Base-by-base conservation (phyloP, 2,329 filamentous ascomycete genomes). In the Calonectria hawksworthii region DNA sequence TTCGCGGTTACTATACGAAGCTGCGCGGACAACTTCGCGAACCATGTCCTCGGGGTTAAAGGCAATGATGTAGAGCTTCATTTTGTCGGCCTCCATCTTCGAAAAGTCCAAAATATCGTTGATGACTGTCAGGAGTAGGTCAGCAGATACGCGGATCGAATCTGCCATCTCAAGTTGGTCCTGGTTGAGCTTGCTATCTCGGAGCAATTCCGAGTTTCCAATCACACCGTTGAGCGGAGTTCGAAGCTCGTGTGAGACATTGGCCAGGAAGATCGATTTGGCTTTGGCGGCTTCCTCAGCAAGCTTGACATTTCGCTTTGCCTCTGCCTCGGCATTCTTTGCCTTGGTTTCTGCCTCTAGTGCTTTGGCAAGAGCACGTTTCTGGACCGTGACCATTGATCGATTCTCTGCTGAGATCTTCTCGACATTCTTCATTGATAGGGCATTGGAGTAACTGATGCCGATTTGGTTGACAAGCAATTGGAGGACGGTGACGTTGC, bases 31-130 rank as follows among this genome's bases (percentile, higher is more conserved):
- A 14, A 93, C 92, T 81, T 93, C 92, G 5, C 90, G 89, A 47
- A 94, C 89, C 90, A 93, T 92, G 81, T 93, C 92, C 78, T 91
- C 89, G 0, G 92, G 91, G 77, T 92, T 93, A 84, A 93, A 93
- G 10, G 91, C 91, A 70, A 92, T 93, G 74, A 93, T 90, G 82
- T 95, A 95, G 1, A 96, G 90, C 83, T 97, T 95, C 87, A 98
- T 93, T 83, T 95, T 94, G 79, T 96, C 95, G 3, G 94, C 95
- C 83, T 98, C 95, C 87, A 97, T 95, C 84, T 98, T 98, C 34
- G 96, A 98, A 83, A 98, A 98, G 85, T 99, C 96, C 6, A 98
- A 88, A 68, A 98, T 98, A 82, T 99, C 96, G 82, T 98, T 98
- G 86, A 98, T 98, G 63, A 98, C 95, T 0, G 96, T 97, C 32